Base-by-base conservation (phyloP, 345 rosid species). In the Erucastrum elatum region DNA sequence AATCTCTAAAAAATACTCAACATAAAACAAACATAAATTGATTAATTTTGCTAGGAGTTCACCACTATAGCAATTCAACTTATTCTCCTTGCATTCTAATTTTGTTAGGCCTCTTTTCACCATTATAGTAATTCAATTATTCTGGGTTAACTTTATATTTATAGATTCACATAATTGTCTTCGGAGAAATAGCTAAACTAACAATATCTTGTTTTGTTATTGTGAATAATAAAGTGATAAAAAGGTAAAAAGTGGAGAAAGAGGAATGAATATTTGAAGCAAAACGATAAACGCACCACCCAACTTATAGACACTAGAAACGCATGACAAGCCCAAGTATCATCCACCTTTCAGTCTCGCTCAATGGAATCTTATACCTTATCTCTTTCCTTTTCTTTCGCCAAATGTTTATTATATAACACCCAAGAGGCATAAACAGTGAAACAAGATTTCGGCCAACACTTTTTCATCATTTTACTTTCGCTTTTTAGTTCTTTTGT, bases 331-430 rank as follows among this genome's bases (percentile, higher is more conserved):
- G 33, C 65, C 67, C 70, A 60, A 56, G 64, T 72, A 9, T 62
- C 63, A 49, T 84, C 71, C 64, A 71, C 16, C 67, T 80, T 74
- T 76, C 81, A 65, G 81, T 76, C 76, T 81, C 84, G 65, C 80
- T 71, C 51, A 64, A 71, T 76, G 64, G 76, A 73, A 58, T 75
- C 85, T 86, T 67, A 74, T 90, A 69, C 78, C 75, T 74, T 74
- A 79, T 74, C 82, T 80, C 78, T 79, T 66, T 25, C 7, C 49
- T 12, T 73, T 59, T 4, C 55, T 79, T 62, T 27, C 58, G 35
- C 17, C 0, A 67, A 37, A 13, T 74, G 10, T 26, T 72, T 79
- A 66, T 79, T 74, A 68, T 12, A 15, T 64, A 37, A 74, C 65
- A 74, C 9, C 66, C 66, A 74, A 68, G 3, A 27, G 27, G 66